A percentile compares a stretch with the other conserved stretches of the same genome.
phyloP scores from a whole-genome alignment of 1,284 basidiomycete genomes.

The Ceratobasidium sp. region DNA sequence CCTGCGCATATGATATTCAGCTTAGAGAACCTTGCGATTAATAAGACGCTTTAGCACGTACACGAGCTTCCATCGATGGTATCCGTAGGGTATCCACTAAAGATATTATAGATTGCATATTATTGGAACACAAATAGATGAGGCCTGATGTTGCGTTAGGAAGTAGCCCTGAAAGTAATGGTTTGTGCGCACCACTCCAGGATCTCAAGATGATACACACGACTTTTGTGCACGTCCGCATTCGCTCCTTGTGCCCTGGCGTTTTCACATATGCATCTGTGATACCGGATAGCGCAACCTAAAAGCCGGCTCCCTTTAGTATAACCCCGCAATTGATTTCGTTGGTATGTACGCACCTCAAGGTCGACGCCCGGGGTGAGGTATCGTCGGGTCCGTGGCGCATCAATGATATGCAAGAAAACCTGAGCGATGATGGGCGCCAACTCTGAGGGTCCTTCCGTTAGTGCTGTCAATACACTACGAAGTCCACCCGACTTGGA shows the following conservation, averaged over 20 bases:
- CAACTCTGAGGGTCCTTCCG: conserved; percentile 86
- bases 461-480: conserved; percentile 83
- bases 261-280: conserved; percentile 91
- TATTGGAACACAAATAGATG: conserved; percentile 92
- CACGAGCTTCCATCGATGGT: conserved; percentile 83
- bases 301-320: conserved; percentile 40
- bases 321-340: conserved; percentile 14
- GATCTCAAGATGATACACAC: conserved; percentile 84
- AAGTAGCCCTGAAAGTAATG: conserved; percentile 11
- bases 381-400: conserved; percentile 79
- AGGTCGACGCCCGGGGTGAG: conserved; percentile 84
- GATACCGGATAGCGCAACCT: conserved; percentile 84
- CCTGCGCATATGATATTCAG: conserved; percentile 57
- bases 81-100: conserved; percentile 86
- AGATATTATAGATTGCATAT: conserved; percentile 82
- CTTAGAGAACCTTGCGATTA: conserved; percentile 33
- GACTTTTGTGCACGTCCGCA: conserved; percentile 77
- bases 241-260: conserved; percentile 73
- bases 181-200: conserved; percentile 80
- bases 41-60: conserved; percentile 51
- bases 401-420: conserved; percentile 85
- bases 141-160: conserved; percentile 61
- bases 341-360: conserved; percentile 65
- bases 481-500: conserved; percentile 82
- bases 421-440: conserved; percentile 81